Evolutionary conservation across 1,139 yeast species (phyloP).

Genomic region (Williopsis jadinii): DNA sequence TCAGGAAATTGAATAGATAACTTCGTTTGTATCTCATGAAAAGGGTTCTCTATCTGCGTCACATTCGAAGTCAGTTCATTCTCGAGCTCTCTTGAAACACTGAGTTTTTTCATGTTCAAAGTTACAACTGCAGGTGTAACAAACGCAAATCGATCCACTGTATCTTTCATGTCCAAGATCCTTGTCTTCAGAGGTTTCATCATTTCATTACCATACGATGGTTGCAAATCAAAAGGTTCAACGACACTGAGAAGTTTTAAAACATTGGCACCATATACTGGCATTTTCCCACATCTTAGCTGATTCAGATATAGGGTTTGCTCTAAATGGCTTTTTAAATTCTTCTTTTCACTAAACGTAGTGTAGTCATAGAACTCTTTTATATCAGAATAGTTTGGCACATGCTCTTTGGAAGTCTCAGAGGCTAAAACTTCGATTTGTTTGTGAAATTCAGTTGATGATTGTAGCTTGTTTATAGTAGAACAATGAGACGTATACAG

Average conservation of each 20-base stretch:
- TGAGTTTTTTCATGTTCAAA: constrained; percentile 59
- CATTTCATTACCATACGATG: constrained; percentile 19
- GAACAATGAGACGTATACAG: constrained; percentile 42
- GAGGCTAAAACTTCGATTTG: constrained; percentile 37
- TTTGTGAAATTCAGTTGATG: constrained; percentile 30
- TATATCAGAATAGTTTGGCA: constrained; percentile 43
- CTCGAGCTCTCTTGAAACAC: constrained; percentile 21
- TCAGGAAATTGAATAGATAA: constrained; percentile 95
- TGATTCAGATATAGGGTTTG: constrained; percentile 60
- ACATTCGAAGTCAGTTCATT: constrained; percentile 9
- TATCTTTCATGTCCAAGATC: constrained; percentile 33
- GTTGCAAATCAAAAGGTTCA: constrained; percentile 12
- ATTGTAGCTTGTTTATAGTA: constrained; percentile 29
- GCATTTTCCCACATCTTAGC: constrained; percentile 50
- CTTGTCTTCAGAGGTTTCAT: constrained; percentile 30
- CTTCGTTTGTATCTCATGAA: constrained; percentile 81
- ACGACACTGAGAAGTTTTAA: constrained; percentile 25
- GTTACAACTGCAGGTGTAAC: constrained; percentile 85
- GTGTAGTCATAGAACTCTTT: constrained; percentile 54
- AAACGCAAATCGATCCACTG: constrained; percentile 72
- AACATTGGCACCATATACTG: constrained; percentile 49
- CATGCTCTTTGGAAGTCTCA: constrained; percentile 22
- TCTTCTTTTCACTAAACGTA: constrained; percentile 44
- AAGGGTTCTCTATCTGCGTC: constrained; percentile 44
- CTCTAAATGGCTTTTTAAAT: constrained; percentile 42